Evolutionary conservation across 306 rosid genomes (phyloP), one percentile per base, ranked within the genome.

Genomic region (Psophocarpus tetragonolobus): DNA sequence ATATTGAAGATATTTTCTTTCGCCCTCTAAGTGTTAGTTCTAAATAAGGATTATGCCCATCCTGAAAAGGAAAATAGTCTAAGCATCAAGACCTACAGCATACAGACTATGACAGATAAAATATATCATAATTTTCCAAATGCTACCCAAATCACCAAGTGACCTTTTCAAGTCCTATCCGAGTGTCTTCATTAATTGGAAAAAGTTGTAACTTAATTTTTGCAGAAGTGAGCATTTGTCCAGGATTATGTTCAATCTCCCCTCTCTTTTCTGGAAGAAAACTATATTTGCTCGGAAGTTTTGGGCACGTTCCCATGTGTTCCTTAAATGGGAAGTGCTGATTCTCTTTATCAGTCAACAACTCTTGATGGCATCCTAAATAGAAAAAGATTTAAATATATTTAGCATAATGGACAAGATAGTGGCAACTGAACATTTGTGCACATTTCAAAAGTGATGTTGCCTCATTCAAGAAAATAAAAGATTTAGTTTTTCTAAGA

Each of bases 1-100:
- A 78, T 44, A 95, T 92, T 42, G 97, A 91, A 75, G 96, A 88
- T 21, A 95, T 92, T 87, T 90, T 95, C 89, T 95, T 92, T 66
- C 77, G 81, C 50, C 87, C 86, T 54, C 83, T 87, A 60, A 95
- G 88, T 30, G 85, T 88, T 79, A 95, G 97, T 76, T 95, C 97
- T 86, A 95, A 81, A 77, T 87, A 77, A 4, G 98, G 97, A 84
- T 89, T 82, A 61, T 84, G 72, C 33, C 97, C 97, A 73, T 85
- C 97, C 98, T 92, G 77, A 41, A 84, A 68, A 44, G 68, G 26
- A 79, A 50, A 81, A 23, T 73, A 69, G 18, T n/a, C 29, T 54
- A 77, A 82, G 71, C 48, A 74, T 76, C 48, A 58, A 21, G 24
- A 60, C 45, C 68, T 27, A 67, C 33, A 21, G 20, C 67, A 80